These are phyloP conservation scores for Gautieria morchelliformis DNA, from an alignment of 768 basidiomycete genomes.

Conservation along the genomic window DNA sequence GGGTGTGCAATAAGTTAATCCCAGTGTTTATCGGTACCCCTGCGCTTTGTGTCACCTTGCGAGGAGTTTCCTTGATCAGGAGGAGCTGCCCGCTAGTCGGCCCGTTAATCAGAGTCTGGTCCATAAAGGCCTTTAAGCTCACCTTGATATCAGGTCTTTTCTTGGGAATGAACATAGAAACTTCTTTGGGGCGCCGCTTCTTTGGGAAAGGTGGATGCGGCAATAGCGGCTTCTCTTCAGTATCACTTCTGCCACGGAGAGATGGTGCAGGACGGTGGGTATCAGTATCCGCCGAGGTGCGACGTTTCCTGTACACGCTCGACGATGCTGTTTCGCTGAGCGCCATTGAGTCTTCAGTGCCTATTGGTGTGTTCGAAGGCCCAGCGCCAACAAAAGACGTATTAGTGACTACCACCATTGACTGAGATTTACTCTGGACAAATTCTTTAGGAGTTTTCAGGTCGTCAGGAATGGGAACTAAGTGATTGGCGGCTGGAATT, in stretches of 20 bases:
- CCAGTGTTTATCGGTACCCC: neutral
- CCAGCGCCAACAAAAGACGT: neutral
- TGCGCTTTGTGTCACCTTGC: conserved; percentile 1
- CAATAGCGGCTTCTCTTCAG: conserved; percentile 9
- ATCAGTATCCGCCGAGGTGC: neutral
- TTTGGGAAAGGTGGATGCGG: conserved; percentile 20
- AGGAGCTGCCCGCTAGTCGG: conserved; percentile 1
- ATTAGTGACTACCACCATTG: neutral
- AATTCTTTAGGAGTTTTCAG: neutral
- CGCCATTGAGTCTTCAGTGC: neutral
- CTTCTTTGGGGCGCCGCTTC: conserved; percentile 34
- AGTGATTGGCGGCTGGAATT: neutral
- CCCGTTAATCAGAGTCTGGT: neutral
- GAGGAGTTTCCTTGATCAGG: neutral
- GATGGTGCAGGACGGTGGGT: neutral
- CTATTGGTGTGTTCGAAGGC: neutral
- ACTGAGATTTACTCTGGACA: neutral
- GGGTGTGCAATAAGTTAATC: neutral
- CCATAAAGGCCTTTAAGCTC: neutral
- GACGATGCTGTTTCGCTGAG: neutral
- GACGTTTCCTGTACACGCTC: neutral
- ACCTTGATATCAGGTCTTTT: conserved; percentile 20
- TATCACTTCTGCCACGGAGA: neutral
- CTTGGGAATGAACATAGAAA: conserved; percentile 56
- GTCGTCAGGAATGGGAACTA: neutral